phyloP scores from a whole-genome alignment of 108 stramenopile species.

The Epithemia pelagica region DNA sequence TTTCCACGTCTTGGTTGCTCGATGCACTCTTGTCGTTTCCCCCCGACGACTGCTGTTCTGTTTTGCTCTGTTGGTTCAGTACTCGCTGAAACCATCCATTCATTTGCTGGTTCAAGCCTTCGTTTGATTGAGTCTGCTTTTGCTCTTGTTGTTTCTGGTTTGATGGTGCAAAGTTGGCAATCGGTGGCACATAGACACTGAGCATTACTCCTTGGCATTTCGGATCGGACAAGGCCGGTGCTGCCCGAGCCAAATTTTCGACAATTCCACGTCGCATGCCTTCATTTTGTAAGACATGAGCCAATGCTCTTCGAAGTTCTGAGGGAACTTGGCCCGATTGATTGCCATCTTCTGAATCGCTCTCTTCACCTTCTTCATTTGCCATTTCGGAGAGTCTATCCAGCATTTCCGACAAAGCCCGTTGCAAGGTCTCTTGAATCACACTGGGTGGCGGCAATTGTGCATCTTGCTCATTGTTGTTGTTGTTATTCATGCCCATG shows the following conservation, averaged over 20 bases:
- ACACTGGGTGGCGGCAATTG: constrained; percentile 50
- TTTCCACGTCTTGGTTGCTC: constrained; percentile 9
- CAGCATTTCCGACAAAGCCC: constrained; percentile 68
- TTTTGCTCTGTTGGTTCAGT: constrained; percentile 32
- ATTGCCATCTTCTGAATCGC: neutral
- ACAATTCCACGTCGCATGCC: constrained; percentile 73
- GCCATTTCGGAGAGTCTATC: constrained; percentile 62
- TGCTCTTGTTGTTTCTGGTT: neutral
- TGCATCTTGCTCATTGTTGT: constrained; percentile 16
- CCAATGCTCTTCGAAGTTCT: constrained; percentile 68
- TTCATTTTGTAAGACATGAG: constrained; percentile 67
- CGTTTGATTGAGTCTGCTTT: constrained; percentile 30
- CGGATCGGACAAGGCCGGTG: constrained; percentile 83
- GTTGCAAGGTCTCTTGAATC: constrained; percentile 66
- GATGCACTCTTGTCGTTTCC: neutral
- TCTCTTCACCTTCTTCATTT: constrained; percentile 19
- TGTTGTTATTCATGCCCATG: constrained; percentile 16
- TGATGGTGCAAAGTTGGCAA: neutral
- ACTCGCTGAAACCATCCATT: constrained; percentile 81
- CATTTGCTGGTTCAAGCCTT: constrained; percentile 30
- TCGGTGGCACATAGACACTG: constrained; percentile 81
- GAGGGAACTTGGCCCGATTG: neutral
- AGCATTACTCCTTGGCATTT: constrained; percentile 89
- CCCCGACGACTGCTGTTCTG: constrained; percentile 1
- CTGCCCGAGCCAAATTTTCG: constrained; percentile 74